phyloP scores from a whole-genome alignment of 805 yeast genomes.

The Candida insectalens region DNA sequence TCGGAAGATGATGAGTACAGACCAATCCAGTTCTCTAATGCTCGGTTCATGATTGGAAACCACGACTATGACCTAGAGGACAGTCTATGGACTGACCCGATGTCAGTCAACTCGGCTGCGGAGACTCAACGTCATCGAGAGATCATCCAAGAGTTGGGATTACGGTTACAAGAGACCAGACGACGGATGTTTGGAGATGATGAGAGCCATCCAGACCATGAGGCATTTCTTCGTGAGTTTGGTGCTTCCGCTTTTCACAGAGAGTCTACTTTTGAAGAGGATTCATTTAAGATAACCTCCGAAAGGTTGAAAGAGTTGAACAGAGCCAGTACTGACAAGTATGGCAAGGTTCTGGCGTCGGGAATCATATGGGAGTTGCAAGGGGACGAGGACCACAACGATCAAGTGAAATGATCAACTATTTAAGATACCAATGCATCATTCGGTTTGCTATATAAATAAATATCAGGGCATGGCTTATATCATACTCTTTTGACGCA shows the following conservation, averaged over 20 bases:
- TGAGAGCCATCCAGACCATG: not conserved
- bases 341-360: slow-evolving; percentile 1
- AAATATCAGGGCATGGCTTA: no score
- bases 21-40: slow-evolving; percentile 1
- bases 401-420: no score
- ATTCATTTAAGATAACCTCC: not conserved
- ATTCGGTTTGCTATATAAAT: no score
- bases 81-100: not conserved
- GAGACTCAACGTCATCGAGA: slow-evolving; percentile 1
- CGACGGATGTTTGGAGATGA: not conserved
- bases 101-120: not conserved
- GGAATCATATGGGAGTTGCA: slow-evolving; percentile 1
- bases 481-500: slow-evolving; percentile 5
- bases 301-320: not conserved
- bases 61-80: not conserved
- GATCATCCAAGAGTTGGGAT: slow-evolving; percentile 2
- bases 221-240: slow-evolving; percentile 1
- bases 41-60: not conserved
- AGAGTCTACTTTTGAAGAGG: not conserved
- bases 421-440: no score
- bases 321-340: not conserved
- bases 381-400: not conserved
- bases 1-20: not conserved
- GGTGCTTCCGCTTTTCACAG: not conserved
- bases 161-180: slow-evolving; percentile 1